Conservation (phyloP, 352 stramenopile genomes). For the Pythium aquatile region DNA sequence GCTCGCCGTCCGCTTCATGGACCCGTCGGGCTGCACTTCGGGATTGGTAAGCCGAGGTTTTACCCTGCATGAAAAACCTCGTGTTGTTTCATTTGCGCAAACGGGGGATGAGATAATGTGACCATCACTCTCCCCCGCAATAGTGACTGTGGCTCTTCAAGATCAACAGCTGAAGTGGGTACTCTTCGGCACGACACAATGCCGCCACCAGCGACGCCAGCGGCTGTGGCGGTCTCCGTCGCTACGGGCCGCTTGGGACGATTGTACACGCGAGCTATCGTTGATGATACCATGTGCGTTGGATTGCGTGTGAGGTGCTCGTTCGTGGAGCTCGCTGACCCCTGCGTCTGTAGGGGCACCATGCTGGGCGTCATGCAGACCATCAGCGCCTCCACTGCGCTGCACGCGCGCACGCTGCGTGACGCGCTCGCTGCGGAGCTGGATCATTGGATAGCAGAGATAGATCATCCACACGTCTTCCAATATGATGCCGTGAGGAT, state of each 20-base stretch:
- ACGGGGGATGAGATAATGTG: not conserved
- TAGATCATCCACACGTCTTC: slow-evolving; percentile 23
- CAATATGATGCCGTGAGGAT: slow-evolving; percentile 17
- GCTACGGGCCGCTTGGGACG: slow-evolving; percentile 19
- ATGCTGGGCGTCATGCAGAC: slow-evolving; percentile 18
- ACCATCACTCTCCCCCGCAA: not conserved
- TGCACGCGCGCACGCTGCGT: not conserved
- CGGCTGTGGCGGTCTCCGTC: not conserved
- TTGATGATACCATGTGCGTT: slow-evolving; percentile 19
- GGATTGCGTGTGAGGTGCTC: not conserved
- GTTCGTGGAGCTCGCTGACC: not conserved
- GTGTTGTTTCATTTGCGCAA: not conserved
- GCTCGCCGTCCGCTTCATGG: not conserved
- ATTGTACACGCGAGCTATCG: slow-evolving; percentile 5
- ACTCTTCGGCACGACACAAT: not conserved
- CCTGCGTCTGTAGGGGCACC: slow-evolving; percentile 3
- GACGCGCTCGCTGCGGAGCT: slow-evolving; percentile 11
- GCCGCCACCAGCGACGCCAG: not conserved
- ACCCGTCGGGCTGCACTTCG: not conserved
- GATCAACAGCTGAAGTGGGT: not conserved
- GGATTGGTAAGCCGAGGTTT: not conserved
- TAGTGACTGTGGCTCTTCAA: slow-evolving; percentile 1
- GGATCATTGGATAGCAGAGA: not conserved
- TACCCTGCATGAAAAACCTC: not conserved
- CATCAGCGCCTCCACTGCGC: not conserved